Evolutionary conservation across 331 rosid species (phyloP).

Genomic region (Pyrus hybrid): DNA sequence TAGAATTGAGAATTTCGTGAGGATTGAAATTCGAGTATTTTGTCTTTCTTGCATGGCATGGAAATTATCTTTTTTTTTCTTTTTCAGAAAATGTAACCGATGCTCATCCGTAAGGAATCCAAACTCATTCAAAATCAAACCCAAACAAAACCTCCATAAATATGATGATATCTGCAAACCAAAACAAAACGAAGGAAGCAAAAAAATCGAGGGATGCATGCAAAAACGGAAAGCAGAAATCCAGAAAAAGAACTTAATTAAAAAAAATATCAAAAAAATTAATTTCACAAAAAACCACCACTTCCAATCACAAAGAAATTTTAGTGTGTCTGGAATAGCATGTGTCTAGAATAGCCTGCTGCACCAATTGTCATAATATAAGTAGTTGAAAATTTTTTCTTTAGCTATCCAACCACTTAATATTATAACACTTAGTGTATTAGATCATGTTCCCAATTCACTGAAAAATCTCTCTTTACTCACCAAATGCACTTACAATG

Average conservation of each 20-base stretch:
- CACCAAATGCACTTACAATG: too few species aligned
- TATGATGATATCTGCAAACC: background rate
- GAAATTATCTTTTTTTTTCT: background rate
- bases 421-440: too few species aligned
- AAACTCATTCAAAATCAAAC: background rate
- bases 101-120: background rate
- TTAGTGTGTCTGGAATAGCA: too few species aligned
- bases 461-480: too few species aligned
- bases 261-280: too few species aligned
- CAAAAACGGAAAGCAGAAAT: background rate
- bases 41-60: background rate
- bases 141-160: background rate
- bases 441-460: too few species aligned
- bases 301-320: background rate
- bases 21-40: too few species aligned
- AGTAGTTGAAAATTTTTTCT: too few species aligned
- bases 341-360: too few species aligned
- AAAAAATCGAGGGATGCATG: background rate
- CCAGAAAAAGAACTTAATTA: background rate
- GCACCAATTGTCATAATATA: too few species aligned
- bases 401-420: too few species aligned
- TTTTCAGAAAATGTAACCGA: background rate
- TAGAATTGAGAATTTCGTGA: too few species aligned
- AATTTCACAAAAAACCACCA: background rate
- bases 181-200: background rate